phyloP scores from a whole-genome alignment of 179 eudicot species.

The Sideroxylon spinosum region DNA sequence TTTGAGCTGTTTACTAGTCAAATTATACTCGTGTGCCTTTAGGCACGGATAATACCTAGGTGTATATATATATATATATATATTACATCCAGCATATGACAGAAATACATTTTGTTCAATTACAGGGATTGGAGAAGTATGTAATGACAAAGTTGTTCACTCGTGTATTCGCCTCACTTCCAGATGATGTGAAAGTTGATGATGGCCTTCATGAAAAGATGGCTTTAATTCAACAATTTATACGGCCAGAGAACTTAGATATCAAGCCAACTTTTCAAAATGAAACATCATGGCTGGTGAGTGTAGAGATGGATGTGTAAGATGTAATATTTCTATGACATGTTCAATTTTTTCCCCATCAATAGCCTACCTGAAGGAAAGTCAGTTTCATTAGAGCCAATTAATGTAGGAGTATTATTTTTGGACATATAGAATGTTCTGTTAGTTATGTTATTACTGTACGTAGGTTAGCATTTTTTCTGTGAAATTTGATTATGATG shows the following conservation, averaged over 20 bases:
- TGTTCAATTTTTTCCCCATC: background rate
- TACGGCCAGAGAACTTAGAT: constrained; percentile 87
- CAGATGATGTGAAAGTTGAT: constrained; percentile 74
- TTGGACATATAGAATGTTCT: background rate
- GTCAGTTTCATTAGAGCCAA: background rate
- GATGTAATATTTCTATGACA: background rate
- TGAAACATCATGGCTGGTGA: constrained; percentile 97
- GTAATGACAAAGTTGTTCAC: constrained; percentile 88
- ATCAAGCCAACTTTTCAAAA: constrained; percentile 74
- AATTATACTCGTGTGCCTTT: no score
- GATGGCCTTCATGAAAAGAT: constrained; percentile 77
- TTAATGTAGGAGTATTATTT: background rate
- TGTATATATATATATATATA: background rate
- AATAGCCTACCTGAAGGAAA: background rate
- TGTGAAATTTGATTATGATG: background rate
- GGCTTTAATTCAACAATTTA: constrained; percentile 82
- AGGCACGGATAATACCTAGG: no score
- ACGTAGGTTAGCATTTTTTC: background rate
- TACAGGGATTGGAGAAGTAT: constrained; percentile 93
- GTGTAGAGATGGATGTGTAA: constrained; percentile 23
- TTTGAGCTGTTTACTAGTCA: no score
- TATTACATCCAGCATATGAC: background rate
- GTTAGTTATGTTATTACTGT: background rate
- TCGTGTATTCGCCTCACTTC: constrained; percentile 76
- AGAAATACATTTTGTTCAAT: constrained; percentile 15